Conservation (phyloP, 75 land plant genomes). For the Isoetes taiwanensis region DNA sequence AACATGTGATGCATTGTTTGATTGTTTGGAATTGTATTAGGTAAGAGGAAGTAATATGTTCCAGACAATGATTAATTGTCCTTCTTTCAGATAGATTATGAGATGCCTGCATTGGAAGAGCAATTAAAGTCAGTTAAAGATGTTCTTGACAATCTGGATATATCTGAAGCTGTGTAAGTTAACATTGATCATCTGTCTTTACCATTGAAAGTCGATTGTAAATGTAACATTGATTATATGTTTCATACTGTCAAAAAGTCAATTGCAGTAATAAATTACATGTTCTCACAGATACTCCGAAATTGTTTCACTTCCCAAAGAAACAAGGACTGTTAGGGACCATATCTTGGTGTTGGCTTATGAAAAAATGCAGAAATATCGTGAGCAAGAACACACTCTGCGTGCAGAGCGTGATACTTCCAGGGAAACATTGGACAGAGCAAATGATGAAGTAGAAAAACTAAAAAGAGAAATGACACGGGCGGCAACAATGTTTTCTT, state of each 20-base stretch:
- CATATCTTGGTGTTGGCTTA: constrained; percentile 16
- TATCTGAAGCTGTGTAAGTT: constrained; percentile 14
- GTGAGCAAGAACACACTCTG: constrained; percentile 15
- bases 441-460: constrained; percentile 27
- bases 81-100: constrained; percentile 12
- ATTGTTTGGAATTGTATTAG: background rate
- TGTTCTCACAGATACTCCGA: constrained; percentile 23
- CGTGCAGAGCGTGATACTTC: constrained; percentile 19
- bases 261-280: no score
- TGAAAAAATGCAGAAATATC: constrained; percentile 12
- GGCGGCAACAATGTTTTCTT: constrained; percentile 6
- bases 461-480: constrained; percentile 15
- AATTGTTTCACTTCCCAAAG: constrained; percentile 12
- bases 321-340: constrained; percentile 13
- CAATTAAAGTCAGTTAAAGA: constrained; percentile 17
- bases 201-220: background rate
- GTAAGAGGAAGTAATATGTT: no score
- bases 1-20: background rate
- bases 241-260: background rate
- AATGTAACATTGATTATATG: background rate
- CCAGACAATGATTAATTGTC: no score
- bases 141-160: constrained; percentile 9
- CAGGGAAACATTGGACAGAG: constrained; percentile 25
- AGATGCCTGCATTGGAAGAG: constrained; percentile 19
- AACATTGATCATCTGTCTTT: background rate